These are phyloP conservation scores for Chiua virens DNA, from an alignment of 768 basidiomycete species.

Conservation along the genomic window DNA sequence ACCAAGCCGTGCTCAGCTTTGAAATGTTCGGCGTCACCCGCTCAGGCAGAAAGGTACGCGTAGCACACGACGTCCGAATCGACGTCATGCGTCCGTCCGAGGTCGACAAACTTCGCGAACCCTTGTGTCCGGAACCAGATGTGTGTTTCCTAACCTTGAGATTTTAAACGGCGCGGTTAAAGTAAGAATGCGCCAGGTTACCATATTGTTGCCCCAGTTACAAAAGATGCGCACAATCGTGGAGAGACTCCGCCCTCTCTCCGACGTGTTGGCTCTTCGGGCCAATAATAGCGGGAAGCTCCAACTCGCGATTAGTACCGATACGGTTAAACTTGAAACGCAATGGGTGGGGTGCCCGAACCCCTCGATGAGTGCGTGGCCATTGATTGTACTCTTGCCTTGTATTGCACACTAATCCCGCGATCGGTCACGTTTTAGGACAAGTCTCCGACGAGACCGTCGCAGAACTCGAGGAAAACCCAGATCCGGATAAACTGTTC, in stretches of 20 bases:
- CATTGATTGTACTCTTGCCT: not conserved
- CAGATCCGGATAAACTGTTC: conserved; percentile 59
- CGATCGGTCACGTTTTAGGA: conserved; percentile 13
- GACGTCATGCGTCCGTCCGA: conserved; percentile 78
- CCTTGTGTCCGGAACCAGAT: conserved; percentile 83
- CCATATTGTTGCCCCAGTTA: conserved; percentile 74
- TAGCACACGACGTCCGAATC: conserved; percentile 80
- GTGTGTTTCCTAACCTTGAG: conserved; percentile 42
- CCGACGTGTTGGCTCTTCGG: conserved; percentile 64
- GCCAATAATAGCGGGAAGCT: conserved; percentile 66
- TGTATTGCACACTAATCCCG: not conserved
- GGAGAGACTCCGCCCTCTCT: conserved; percentile 69
- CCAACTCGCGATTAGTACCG: conserved; percentile 57
- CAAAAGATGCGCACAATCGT: conserved; percentile 76
- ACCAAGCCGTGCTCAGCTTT: conserved; percentile 74
- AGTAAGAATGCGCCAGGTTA: conserved; percentile 48
- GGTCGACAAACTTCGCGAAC: conserved; percentile 70
- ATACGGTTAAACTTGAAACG: conserved; percentile 75
- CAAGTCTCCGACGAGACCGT: conserved; percentile 34
- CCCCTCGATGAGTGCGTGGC: conserved; percentile 49
- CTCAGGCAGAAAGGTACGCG: conserved; percentile 60
- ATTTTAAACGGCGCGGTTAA: conserved; percentile 1
- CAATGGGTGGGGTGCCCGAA: conserved; percentile 75
- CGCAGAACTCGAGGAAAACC: conserved; percentile 35
- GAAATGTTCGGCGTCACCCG: conserved; percentile 67